Evolutionary conservation across 1,139 yeast species (phyloP).

Genomic region (Wickerhamomyces sp.): DNA sequence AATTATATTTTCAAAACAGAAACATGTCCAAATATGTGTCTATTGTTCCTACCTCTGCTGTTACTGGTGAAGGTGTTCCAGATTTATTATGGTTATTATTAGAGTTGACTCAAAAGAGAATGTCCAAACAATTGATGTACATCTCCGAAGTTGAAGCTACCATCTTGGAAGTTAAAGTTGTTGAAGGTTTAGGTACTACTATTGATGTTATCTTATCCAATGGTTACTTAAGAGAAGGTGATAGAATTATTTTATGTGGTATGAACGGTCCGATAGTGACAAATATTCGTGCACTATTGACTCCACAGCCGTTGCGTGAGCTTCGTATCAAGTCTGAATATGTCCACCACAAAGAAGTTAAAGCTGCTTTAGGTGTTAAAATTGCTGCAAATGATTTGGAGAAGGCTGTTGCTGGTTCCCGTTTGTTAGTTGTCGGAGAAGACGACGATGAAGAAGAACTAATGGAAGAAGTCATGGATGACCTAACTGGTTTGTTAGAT

Average conservation of each 20-base stretch:
- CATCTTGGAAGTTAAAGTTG: conserved; percentile 94
- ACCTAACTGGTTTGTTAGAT: conserved; percentile 88
- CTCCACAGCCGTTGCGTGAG: conserved; percentile 97
- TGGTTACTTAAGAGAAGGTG: conserved; percentile 93
- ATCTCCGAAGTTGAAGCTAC: conserved; percentile 93
- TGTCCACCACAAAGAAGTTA: conserved; percentile 93
- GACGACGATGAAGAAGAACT: conserved; percentile 97
- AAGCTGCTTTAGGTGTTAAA: conserved; percentile 98
- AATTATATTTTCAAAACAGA: conserved; percentile 90
- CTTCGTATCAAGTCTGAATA: conserved; percentile 92
- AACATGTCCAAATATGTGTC: conserved; percentile 91
- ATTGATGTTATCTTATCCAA: conserved; percentile 96
- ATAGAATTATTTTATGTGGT: conserved; percentile 93
- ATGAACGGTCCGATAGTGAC: conserved; percentile 99
- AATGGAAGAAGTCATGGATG: conserved; percentile 99
- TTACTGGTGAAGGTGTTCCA: conserved; percentile 99
- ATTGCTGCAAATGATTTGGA: conserved; percentile 97
- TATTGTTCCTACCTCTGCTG: conserved; percentile 97
- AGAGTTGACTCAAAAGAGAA: conserved; percentile 95
- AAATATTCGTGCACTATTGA: conserved; percentile 87
- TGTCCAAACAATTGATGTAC: conserved; percentile 98
- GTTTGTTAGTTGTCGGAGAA: conserved; percentile 91
- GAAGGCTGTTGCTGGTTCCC: conserved; percentile 98
- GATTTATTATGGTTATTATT: conserved; percentile 94
- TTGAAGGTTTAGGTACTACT: conserved; percentile 98